phyloP scores from a whole-genome alignment of 2,329 filamentous ascomycete species.

The Hypoxylon sp. region DNA sequence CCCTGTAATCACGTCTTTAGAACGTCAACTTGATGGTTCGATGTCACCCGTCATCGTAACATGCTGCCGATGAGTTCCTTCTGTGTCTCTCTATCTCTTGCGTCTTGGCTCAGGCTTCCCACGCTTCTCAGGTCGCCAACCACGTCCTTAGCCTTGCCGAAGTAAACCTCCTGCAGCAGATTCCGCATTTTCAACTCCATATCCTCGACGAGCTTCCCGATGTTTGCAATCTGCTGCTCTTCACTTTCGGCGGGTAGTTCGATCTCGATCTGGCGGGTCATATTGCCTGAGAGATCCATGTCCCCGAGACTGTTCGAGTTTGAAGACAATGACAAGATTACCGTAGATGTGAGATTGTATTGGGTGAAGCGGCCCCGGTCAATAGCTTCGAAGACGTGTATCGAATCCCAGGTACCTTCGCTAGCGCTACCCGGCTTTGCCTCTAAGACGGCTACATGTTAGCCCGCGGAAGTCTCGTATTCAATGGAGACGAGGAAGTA shows the following conservation, averaged over 20 bases:
- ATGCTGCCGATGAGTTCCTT: conserved; percentile 83
- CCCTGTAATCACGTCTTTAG: conserved; percentile 20
- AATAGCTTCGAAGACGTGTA: conserved; percentile 97
- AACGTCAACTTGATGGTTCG: conserved; percentile 7
- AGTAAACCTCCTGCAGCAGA: conserved; percentile 97
- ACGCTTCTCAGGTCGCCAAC: conserved; percentile 94
- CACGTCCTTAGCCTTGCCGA: conserved; percentile 98
- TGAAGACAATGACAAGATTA: conserved; percentile 88
- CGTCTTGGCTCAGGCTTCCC: conserved; percentile 84
- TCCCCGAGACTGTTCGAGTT: conserved; percentile 75
- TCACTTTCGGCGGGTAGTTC: conserved; percentile 92
- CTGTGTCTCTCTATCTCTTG: conserved; percentile 86
- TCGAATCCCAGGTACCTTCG: conserved; percentile 94
- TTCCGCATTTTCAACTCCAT: conserved; percentile 99
- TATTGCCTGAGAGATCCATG: conserved; percentile 95
- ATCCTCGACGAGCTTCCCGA: conserved; percentile 94
- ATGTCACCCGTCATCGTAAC: conserved; percentile 43
- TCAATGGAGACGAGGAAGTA: conserved; percentile 20
- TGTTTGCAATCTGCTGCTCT: conserved; percentile 94
- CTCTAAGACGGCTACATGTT: conserved; percentile 59
- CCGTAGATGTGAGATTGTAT: conserved; percentile 97
- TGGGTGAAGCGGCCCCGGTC: conserved; percentile 92
- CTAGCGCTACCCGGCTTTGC: conserved; percentile 74
- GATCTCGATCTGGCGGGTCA: conserved; percentile 96
- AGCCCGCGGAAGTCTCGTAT: conserved; percentile 32